phyloP scores from a whole-genome alignment of 1,284 basidiomycete species.

The Trichosporon ovoides region DNA sequence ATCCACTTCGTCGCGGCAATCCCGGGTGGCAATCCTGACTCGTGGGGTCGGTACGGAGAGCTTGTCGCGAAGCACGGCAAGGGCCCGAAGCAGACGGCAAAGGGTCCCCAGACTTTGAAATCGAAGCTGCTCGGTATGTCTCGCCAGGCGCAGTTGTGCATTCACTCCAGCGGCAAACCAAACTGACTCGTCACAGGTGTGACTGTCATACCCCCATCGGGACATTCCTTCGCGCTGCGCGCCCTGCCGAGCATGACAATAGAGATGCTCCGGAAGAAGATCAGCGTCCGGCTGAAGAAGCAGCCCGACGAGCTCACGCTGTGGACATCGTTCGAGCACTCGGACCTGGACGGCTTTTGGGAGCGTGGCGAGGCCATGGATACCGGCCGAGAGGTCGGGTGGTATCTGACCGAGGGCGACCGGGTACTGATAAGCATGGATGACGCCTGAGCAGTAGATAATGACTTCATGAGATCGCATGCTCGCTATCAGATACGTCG shows the following conservation, averaged over 20 bases:
- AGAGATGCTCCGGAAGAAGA: conserved; percentile 9
- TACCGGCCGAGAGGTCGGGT: conserved; percentile 18
- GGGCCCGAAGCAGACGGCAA: not conserved
- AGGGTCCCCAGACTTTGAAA: conserved; percentile 14
- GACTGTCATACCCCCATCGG: conserved; percentile 17
- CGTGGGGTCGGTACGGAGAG: conserved; percentile 33
- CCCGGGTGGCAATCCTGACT: not conserved
- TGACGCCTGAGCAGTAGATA: not conserved
- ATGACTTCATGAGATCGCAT: too few relatives aligned
- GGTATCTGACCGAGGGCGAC: conserved; percentile 23
- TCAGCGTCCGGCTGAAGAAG: conserved; percentile 9
- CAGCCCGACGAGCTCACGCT: not conserved
- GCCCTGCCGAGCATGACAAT: conserved; percentile 12
- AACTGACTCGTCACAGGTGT: conserved; percentile 11
- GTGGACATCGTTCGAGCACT: conserved; percentile 12
- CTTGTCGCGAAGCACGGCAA: conserved; percentile 23
- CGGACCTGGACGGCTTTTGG: conserved; percentile 8
- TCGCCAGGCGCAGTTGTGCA: too few relatives aligned
- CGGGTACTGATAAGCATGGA: not conserved
- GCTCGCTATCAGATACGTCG: too few relatives aligned
- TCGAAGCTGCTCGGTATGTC: conserved; percentile 38
- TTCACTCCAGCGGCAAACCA: too few relatives aligned
- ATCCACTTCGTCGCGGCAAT: conserved; percentile 56
- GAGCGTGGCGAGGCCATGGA: conserved; percentile 24
- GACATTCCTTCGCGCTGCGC: conserved; percentile 15